Evolutionary conservation across 768 basidiomycete species (phyloP).

Genomic region (Tylopilus plumbeoviolaceoides): DNA sequence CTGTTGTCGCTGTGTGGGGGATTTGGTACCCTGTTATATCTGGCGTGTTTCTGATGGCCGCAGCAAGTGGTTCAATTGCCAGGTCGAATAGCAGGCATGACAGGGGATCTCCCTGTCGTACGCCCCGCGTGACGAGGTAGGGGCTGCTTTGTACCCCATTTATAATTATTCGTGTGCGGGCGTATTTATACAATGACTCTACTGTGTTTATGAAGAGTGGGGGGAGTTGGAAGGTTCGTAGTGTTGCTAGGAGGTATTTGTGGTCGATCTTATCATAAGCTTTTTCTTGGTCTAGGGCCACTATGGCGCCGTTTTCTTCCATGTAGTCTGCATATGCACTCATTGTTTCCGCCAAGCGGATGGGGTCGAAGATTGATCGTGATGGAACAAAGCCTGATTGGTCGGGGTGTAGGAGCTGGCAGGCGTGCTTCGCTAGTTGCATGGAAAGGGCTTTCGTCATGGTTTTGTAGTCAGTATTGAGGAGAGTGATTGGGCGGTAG

Average conservation of each 20-base stretch:
- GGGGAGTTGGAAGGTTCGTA: neutral
- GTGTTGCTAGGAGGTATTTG: constrained; percentile 17
- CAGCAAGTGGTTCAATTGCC: neutral
- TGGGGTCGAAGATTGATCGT: constrained; percentile 31
- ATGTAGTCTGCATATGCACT: constrained; percentile 11
- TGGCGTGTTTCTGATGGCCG: neutral
- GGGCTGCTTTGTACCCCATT: neutral
- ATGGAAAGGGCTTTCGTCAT: constrained; percentile 24
- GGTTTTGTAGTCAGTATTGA: constrained; percentile 3
- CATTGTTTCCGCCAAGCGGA: constrained; percentile 23
- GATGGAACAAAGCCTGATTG: constrained; percentile 38
- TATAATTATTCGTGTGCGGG: neutral
- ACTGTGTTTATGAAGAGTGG: neutral
- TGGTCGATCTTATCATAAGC: constrained; percentile 36
- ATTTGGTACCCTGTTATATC: neutral
- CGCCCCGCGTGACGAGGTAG: constrained; percentile 19
- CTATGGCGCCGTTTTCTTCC: constrained; percentile 26
- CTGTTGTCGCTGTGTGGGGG: neutral
- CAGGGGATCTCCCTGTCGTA: constrained; percentile 29
- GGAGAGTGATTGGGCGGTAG: constrained; percentile 37
- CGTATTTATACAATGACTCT: neutral
- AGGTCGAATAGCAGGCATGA: neutral
- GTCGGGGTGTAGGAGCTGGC: constrained; percentile 16
- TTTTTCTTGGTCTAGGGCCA: too few species aligned
- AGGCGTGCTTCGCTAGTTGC: constrained; percentile 11